phyloP scores from a whole-genome alignment of 2,329 filamentous ascomycete genomes.

The Septoria linicola region DNA sequence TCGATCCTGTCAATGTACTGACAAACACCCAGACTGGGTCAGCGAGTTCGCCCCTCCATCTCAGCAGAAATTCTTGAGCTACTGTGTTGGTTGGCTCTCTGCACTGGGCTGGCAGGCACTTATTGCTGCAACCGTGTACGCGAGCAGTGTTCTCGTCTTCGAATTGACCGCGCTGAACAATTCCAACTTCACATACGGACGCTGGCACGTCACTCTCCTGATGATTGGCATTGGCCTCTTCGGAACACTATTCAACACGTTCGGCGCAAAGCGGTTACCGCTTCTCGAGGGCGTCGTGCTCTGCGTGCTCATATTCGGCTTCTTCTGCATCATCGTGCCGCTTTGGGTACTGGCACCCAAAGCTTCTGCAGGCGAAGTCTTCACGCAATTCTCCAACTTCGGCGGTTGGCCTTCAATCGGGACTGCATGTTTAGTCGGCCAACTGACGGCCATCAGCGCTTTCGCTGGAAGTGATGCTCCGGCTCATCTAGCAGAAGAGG shows the following conservation, averaged over 20 bases:
- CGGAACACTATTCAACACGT: constrained; percentile 26
- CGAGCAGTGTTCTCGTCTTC: constrained; percentile 5
- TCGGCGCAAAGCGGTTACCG: constrained; percentile 37
- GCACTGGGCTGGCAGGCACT: constrained; percentile 18
- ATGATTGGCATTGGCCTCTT: constrained; percentile 20
- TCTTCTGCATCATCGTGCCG: constrained; percentile 52
- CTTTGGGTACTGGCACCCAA: constrained; percentile 48
- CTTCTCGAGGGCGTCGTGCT: constrained; percentile 49
- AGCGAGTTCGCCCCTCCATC: constrained; percentile 27
- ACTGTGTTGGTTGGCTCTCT: constrained; percentile 18
- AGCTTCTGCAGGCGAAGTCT: constrained; percentile 49
- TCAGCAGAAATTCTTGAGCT: constrained; percentile 22
- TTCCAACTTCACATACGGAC: constrained; percentile 11
- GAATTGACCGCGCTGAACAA: constrained; percentile 12
- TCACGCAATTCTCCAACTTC: constrained; percentile 43
- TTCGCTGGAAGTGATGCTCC: constrained; percentile 20
- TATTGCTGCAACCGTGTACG: constrained; percentile 5
- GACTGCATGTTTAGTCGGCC: constrained; percentile 46
- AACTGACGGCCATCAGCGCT: constrained; percentile 22
- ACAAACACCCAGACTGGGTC: constrained; percentile 12
- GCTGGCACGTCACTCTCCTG: constrained; percentile 26
- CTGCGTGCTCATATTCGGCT: constrained; percentile 51
- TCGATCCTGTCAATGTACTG: no score
- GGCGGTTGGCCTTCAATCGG: constrained; percentile 46
- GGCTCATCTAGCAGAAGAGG: constrained; percentile 31